Conservation (phyloP, 2,329 filamentous ascomycete genomes). For the Ophiostoma sp. region DNA sequence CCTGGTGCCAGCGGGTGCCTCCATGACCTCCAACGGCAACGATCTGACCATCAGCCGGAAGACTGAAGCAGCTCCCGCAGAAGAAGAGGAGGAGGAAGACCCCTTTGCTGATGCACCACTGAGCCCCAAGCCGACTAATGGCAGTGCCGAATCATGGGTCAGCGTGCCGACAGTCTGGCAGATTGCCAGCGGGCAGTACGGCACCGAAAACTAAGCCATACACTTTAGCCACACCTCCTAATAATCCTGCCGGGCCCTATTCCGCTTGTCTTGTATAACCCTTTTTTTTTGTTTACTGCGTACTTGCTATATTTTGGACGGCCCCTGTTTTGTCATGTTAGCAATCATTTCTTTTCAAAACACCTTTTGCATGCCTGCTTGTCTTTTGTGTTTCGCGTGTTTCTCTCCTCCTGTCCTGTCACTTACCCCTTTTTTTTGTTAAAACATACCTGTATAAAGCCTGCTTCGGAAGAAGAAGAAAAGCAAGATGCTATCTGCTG, state of each 20-base stretch:
- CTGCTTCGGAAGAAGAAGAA: not conserved
- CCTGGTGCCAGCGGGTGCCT: constrained; percentile 55
- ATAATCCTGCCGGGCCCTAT: not conserved
- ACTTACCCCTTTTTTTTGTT: not conserved
- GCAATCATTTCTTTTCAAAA: not conserved
- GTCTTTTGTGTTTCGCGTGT: not conserved
- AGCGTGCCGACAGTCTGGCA: constrained; percentile 61
- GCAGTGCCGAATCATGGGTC: constrained; percentile 49
- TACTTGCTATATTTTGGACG: not conserved
- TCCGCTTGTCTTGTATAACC: constrained; percentile 13
- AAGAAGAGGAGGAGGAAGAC: constrained; percentile 50
- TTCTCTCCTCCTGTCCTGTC: not conserved
- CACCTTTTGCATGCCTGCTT: not conserved
- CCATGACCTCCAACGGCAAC: constrained; percentile 45
- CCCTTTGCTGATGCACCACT: constrained; percentile 62
- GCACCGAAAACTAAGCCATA: constrained; percentile 41
- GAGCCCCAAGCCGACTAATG: constrained; percentile 27
- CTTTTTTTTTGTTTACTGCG: constrained; percentile 4
- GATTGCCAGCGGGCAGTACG: constrained; percentile 70
- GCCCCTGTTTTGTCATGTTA: not conserved
- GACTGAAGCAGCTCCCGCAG: constrained; percentile 44
- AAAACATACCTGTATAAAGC: not conserved
- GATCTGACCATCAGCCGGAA: constrained; percentile 58
- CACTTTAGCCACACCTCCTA: not conserved
- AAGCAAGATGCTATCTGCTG: not conserved